Base-by-base conservation (phyloP, 2,329 filamentous ascomycete species). In the Pseudonectria foliicola region DNA sequence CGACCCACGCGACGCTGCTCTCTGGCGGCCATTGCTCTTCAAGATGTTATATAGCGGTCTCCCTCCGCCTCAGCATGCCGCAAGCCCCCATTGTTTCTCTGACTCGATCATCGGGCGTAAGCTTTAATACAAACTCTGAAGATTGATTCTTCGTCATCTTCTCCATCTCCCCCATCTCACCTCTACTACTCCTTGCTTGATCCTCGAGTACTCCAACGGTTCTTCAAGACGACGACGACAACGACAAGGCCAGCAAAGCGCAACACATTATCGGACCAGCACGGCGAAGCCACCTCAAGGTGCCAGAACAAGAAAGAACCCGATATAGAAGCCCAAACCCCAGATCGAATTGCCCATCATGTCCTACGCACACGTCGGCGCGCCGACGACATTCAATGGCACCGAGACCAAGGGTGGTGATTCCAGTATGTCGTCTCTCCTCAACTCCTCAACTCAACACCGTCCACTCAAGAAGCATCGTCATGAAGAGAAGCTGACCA, bases 381-480 rank as follows among this genome's bases (percentile, higher is more conserved):
- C 75, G 29, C 77, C 78, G 26, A 54, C 69, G 45, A 57, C 54
- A 39, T 82, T 80, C 63, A 82, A 82, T 64, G 77, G 76, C 57
- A 81, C 77, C 35, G 62, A 64, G 25, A 69, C 72, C 42, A 69
- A 75, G 38, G 86, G 86, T 51, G 86, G 86, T 57, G 75, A 93
- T 68, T 85, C 85, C 48, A 73, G 85, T 90, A 75, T 57, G 84
- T 56, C 34, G 16, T 31, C 31, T 27, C 29, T 34, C 32, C 25
- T 29, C 30, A 16, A 18, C 33, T 18, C 23, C 30, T 33, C 33
- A 12, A 7, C 10, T 31, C 7, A 12, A 25, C 29, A 18, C 29
- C 13, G 23, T 30, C 5, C 5, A 11, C 25, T 27, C 10, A 16
- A n/a, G n/a, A n/a, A 16, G 28, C 13, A 13, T 7, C 13, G 7